Percentiles rank a stretch among this genome's conserved stretches.
These are phyloP conservation scores for Suhomyces atakaporum DNA, from an alignment of 1,139 yeast species.

Conservation along the genomic window DNA sequence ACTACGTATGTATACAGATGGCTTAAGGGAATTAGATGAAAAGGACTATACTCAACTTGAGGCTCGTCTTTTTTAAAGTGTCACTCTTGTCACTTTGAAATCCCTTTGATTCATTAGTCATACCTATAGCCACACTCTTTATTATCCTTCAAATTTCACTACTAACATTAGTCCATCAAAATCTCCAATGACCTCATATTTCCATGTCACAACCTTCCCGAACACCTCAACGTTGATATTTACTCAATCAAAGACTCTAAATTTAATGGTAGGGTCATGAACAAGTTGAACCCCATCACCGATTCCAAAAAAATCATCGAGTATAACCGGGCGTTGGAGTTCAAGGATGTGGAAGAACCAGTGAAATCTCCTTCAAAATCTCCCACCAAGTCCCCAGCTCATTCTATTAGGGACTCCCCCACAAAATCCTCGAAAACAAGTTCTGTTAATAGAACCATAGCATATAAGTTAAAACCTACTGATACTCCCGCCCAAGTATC, in stretches of 20 bases:
- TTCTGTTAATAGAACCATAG: slow-evolving; percentile 11
- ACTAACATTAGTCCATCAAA: slow-evolving; percentile 29
- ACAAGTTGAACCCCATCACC: slow-evolving; percentile 35
- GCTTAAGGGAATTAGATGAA: no score
- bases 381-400: slow-evolving; percentile 6
- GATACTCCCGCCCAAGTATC: slow-evolving; percentile 26
- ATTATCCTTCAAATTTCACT: background rate
- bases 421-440: slow-evolving; percentile 5
- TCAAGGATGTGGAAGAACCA: slow-evolving; percentile 5
- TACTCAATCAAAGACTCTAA: slow-evolving; percentile 24
- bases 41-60: no score
- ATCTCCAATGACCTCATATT: slow-evolving; percentile 29
- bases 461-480: slow-evolving; percentile 22
- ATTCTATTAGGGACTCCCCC: slow-evolving; percentile 1
- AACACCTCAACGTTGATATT: slow-evolving; percentile 39
- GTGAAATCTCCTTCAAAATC: slow-evolving; percentile 11
- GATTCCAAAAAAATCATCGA: slow-evolving; percentile 34
- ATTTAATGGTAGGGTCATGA: slow-evolving; percentile 36
- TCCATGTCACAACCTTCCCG: slow-evolving; percentile 40
- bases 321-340: slow-evolving; percentile 16
- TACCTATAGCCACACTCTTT: no score
- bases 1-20: slow-evolving; percentile 32
- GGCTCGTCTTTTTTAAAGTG: no score
- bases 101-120: no score
- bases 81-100: no score